Evolutionary conservation across 2,329 filamentous ascomycete genomes (phyloP).

Genomic region (Trichoderma sp.): DNA sequence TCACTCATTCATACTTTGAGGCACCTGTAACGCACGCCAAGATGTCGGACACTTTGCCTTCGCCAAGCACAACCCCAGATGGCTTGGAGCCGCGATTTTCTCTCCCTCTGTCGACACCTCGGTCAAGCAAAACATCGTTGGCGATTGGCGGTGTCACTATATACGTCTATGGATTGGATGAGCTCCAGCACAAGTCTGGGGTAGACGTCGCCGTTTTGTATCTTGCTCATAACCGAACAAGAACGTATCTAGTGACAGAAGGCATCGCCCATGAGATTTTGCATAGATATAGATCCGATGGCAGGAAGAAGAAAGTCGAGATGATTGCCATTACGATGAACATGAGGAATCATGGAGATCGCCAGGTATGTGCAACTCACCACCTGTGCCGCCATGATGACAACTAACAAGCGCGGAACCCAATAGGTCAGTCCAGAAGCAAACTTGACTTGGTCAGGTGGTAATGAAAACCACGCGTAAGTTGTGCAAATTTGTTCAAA

Average conservation of each 20-base stretch:
- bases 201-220: not conserved
- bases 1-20: not conserved
- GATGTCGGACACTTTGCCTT: not conserved
- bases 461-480: constrained; percentile 10
- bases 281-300: constrained; percentile 1
- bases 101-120: not conserved
- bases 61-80: not conserved
- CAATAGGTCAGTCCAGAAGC: not conserved
- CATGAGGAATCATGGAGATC: constrained; percentile 10
- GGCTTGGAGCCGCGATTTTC: constrained; percentile 3
- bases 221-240: constrained; percentile 5
- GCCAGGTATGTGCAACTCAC: not conserved
- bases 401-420: not conserved
- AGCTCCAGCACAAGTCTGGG: not conserved
- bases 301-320: not conserved
- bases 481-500: not conserved
- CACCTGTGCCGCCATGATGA: not conserved
- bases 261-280: constrained; percentile 9
- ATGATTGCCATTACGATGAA: constrained; percentile 5
- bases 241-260: constrained; percentile 2
- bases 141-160: not conserved
- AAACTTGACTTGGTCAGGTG: constrained; percentile 1
- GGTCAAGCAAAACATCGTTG: not conserved
- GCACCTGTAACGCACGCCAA: not conserved
- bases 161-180: not conserved